Conservation (phyloP, 305 asterid genomes). For the Fraxinus xanthoxyloides region DNA sequence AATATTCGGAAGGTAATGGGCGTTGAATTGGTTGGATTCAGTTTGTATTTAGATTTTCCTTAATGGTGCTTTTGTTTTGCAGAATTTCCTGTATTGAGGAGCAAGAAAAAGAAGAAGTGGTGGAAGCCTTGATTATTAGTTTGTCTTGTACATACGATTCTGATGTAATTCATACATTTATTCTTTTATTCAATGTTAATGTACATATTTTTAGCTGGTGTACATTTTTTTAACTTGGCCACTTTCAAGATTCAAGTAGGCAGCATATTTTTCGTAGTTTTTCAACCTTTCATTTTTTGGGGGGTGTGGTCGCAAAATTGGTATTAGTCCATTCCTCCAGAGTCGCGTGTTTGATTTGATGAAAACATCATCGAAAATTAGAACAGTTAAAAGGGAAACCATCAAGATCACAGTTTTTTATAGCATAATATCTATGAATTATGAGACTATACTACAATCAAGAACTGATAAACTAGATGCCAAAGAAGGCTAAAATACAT, state of each 20-base stretch:
- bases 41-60: not conserved
- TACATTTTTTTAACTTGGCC: not conserved
- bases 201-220: not conserved
- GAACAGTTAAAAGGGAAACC: not conserved
- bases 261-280: not conserved
- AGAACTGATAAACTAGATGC: not conserved
- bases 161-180: not conserved
- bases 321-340: not conserved
- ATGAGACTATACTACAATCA: not conserved
- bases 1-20: not conserved
- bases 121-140: constrained; percentile 37
- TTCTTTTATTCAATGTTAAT: not conserved
- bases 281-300: not conserved
- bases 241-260: not conserved
- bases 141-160: constrained; percentile 17
- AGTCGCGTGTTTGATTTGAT: not conserved
- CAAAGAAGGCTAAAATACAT: not conserved
- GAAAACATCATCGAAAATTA: not conserved
- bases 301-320: too few relatives aligned
- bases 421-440: not conserved
- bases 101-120: constrained; percentile 60
- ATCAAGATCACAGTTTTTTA: not conserved
- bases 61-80: constrained; percentile 14
- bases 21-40: not conserved
- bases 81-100: constrained; percentile 51